Evolutionary conservation across 2,329 filamentous ascomycete genomes (phyloP).

Genomic region (Cladosporium sp.): DNA sequence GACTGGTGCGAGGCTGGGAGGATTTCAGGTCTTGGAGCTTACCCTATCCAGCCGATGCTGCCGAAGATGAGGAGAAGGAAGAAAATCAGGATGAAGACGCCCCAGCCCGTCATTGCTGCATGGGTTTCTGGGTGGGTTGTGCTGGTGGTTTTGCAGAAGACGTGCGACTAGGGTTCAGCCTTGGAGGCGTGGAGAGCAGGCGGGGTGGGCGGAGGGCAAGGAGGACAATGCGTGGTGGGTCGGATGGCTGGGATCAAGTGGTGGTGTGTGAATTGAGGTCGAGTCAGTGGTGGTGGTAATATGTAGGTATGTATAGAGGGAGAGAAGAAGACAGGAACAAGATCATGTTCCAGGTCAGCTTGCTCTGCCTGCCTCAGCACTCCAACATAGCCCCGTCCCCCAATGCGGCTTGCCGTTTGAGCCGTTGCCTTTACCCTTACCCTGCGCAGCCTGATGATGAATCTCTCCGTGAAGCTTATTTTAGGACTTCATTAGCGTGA

Average conservation of each 20-base stretch:
- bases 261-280: not conserved
- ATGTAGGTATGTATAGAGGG: no score
- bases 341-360: not conserved
- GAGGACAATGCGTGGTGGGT: no score
- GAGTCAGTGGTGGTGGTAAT: not conserved
- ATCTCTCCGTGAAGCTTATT: no score
- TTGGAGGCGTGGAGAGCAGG: not conserved
- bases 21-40: slow-evolving; percentile 14
- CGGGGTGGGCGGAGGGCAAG: no score
- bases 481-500: no score
- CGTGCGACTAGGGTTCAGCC: slow-evolving; percentile 1
- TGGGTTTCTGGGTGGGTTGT: not conserved
- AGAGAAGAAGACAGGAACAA: no score
- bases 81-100: slow-evolving; percentile 70
- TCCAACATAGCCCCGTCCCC: no score
- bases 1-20: not conserved
- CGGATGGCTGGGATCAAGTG: no score
- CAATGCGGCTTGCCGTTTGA: no score
- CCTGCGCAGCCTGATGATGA: no score
- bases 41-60: slow-evolving; percentile 61
- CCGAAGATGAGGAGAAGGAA: slow-evolving; percentile 57
- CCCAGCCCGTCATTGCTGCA: slow-evolving; percentile 35
- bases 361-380: no score
- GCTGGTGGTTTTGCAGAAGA: not conserved
- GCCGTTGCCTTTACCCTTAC: no score